These are phyloP conservation scores for Ricinus communis DNA, from an alignment of 345 rosid genomes.

Conservation along the genomic window DNA sequence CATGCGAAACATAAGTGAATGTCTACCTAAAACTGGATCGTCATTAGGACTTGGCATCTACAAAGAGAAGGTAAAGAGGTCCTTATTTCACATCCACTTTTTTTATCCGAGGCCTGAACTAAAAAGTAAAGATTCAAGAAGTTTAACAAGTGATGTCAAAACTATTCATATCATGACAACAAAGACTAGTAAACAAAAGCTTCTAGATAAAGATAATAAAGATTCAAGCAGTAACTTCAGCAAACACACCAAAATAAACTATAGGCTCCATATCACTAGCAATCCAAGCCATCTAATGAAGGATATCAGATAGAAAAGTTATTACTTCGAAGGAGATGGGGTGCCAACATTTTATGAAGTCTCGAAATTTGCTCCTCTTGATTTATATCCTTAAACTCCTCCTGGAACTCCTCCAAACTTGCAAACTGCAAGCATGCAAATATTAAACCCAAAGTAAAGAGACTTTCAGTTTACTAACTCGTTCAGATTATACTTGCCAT, in stretches of 20 bases:
- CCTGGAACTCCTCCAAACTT: conserved; percentile 97
- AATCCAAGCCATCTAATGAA: conserved; percentile 18
- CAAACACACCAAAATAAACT: neutral
- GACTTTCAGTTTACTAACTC: conserved; percentile 14
- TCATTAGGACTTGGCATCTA: neutral
- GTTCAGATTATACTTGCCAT: conserved; percentile 10
- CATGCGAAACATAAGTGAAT: neutral
- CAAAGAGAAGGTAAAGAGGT: neutral
- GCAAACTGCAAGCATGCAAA: conserved; percentile 64
- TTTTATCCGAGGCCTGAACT: too few relatives aligned
- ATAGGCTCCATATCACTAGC: neutral
- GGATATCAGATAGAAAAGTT: conserved; percentile 18
- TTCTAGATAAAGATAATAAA: neutral
- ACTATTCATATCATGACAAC: neutral
- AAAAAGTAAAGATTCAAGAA: neutral
- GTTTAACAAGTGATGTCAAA: neutral
- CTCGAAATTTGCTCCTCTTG: conserved; percentile 98
- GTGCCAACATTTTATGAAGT: conserved; percentile 97
- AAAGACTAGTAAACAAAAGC: neutral
- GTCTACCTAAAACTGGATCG: neutral
- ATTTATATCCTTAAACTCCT: conserved; percentile 95
- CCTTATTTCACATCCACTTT: neutral
- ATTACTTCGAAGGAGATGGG: conserved; percentile 95
- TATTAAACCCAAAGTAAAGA: conserved; percentile 17
- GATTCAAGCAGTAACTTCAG: neutral